Conservation (phyloP, 805 yeast genomes). For the Ogataea haglerorum region DNA sequence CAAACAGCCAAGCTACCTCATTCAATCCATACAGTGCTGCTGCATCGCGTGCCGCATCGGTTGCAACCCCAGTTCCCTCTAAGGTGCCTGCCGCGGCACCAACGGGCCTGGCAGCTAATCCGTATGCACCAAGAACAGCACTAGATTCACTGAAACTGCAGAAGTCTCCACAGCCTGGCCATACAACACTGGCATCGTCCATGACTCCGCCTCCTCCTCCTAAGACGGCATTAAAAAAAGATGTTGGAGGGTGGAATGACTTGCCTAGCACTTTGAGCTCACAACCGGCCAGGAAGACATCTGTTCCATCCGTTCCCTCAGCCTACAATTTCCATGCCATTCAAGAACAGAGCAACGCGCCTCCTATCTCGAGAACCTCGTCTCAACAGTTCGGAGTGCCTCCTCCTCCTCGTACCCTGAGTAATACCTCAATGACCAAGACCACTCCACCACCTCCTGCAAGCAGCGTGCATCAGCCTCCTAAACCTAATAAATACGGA, state of each 20-base stretch:
- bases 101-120: constrained; percentile 20
- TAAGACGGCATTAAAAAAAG: constrained; percentile 35
- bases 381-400: constrained; percentile 31
- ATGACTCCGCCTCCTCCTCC: constrained; percentile 28
- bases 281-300: constrained; percentile 26
- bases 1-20: not conserved
- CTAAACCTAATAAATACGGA: constrained; percentile 22
- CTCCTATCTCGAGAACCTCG: constrained; percentile 26
- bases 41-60: constrained; percentile 7
- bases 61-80: constrained; percentile 14
- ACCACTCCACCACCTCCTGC: constrained; percentile 14
- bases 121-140: constrained; percentile 36
- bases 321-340: constrained; percentile 24
- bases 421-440: constrained; percentile 20
- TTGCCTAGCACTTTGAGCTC: constrained; percentile 46
- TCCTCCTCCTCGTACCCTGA: constrained; percentile 30
- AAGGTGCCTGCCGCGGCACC: constrained; percentile 7
- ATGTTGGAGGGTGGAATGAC: constrained; percentile 72
- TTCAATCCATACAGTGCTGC: constrained; percentile 18
- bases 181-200: constrained; percentile 7
- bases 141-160: constrained; percentile 31
- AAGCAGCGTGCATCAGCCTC: constrained; percentile 11
- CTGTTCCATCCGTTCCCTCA: constrained; percentile 25
- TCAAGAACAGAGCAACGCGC: constrained; percentile 16
- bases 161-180: constrained; percentile 17